Evolutionary conservation across 1,139 yeast species (phyloP), one percentile per base, ranked within the genome.

Genomic region (Pichia kudriavzevii): DNA sequence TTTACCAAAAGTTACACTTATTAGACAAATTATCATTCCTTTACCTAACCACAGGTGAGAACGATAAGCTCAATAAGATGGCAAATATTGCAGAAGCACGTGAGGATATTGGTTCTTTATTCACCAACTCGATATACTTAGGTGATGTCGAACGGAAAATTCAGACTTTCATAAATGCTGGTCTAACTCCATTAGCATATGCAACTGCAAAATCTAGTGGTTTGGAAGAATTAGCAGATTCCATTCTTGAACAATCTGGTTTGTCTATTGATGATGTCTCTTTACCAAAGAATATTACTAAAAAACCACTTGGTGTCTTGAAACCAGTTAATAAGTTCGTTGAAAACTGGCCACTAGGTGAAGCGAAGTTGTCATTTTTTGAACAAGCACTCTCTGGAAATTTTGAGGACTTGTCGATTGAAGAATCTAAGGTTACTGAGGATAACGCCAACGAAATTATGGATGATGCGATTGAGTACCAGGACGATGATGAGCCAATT

Each of bases 171-270:
- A 72, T 80, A 36, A 76, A 80, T 48, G 76, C 82, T 39, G 96
- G 96, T 19, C 69, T 88, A 63, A 63, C 72, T 38, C 91, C 98
- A 7, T 72, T 93, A 52, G 98, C 98, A 1, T 93, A 87, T 58
- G 83, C 96, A 19, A 72, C 88, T 44, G 97, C 98, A 19, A 84
- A 83, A 59, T 69, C 93, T 23, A 82, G 80, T 49, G 96, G 95
- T 5, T 71, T 87, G 46, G 72, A 68, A 27, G 88, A 77, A 27
- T 64, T 79, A 40, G 95, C 95, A 20, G 69, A 72, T 30, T 69
- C 75, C 32, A 80, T 84, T 38, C 65, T 88, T 46, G 72, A 70
- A 31, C 79, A 81, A 46, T 75, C 88, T 20, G 84, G 77, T 8
- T 67, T 83, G 24, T 66, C 69, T 23, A 85, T 28, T 46, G 66